These are phyloP conservation scores for Rosa multiflora DNA, from an alignment of 306 rosid species.

Conservation along the genomic window DNA sequence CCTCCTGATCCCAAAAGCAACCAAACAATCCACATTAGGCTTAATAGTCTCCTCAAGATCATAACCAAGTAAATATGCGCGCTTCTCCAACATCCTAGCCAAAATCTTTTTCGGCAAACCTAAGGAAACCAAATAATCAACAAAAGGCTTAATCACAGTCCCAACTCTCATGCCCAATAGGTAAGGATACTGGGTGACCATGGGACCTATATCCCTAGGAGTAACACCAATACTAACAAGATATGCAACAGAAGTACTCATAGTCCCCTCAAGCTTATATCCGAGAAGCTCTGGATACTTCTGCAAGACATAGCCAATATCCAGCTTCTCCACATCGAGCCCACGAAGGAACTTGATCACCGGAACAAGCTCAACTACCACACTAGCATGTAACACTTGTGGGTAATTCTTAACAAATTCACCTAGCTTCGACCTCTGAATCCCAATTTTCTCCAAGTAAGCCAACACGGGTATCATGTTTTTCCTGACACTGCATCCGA, in stretches of 20 bases:
- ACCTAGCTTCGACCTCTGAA: slow-evolving; percentile 67
- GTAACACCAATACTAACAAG: slow-evolving; percentile 87
- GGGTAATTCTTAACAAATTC: slow-evolving; percentile 75
- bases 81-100: slow-evolving; percentile 86
- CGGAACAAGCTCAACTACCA: slow-evolving; percentile 91
- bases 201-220: slow-evolving; percentile 92
- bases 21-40: slow-evolving; percentile 81
- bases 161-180: slow-evolving; percentile 95
- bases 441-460: slow-evolving; percentile 88
- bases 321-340: slow-evolving; percentile 81
- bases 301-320: slow-evolving; percentile 80
- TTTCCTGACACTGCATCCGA: slow-evolving; percentile 83
- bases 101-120: slow-evolving; percentile 81
- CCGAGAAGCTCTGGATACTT: slow-evolving; percentile 94
- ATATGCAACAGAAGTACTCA: slow-evolving; percentile 96
- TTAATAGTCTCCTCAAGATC: slow-evolving; percentile 76
- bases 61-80: slow-evolving; percentile 77
- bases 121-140: slow-evolving; percentile 65
- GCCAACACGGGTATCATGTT: slow-evolving; percentile 84
- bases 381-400: slow-evolving; percentile 90
- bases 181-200: slow-evolving; percentile 89
- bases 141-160: slow-evolving; percentile 71
- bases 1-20: slow-evolving; percentile 71
- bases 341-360: slow-evolving; percentile 86
- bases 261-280: slow-evolving; percentile 93